Conservation (phyloP, 202 grass and related monocot species). For the Elaeis oleifera region DNA sequence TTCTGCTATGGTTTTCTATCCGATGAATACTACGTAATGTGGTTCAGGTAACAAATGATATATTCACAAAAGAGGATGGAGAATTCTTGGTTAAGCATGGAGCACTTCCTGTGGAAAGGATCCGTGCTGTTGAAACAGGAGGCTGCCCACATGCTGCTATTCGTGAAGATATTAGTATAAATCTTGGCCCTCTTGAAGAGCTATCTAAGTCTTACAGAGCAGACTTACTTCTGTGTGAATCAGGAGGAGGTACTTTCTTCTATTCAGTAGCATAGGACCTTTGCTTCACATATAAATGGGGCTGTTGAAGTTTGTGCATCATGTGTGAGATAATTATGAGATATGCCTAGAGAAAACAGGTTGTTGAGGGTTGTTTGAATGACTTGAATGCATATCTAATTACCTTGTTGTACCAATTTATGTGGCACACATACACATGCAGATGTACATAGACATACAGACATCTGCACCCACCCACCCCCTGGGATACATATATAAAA, state of each 20-base stretch:
- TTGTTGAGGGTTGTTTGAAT: no score
- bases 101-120: conserved; percentile 79
- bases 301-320: no score
- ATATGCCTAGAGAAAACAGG: no score
- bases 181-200: conserved; percentile 88
- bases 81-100: conserved; percentile 91
- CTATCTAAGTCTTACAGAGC: conserved; percentile 72
- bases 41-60: conserved; percentile 92
- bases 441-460: no score
- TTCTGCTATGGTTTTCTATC: conserved; percentile 1
- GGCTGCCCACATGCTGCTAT: conserved; percentile 92
- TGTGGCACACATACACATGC: no score
- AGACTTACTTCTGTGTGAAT: conserved; percentile 97
- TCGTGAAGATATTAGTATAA: conserved; percentile 98
- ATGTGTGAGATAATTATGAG: no score
- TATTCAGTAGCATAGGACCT: not conserved
- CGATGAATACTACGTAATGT: not conserved
- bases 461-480: no score
- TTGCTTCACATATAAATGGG: not conserved
- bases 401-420: no score
- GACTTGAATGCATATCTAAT: no score
- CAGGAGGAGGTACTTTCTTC: conserved; percentile 70
- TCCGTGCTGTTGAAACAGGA: conserved; percentile 83
- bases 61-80: conserved; percentile 99
- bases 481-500: no score